These are phyloP conservation scores for Diaporthe vaccinii DNA, from an alignment of 2,329 filamentous ascomycete species.

Conservation along the genomic window DNA sequence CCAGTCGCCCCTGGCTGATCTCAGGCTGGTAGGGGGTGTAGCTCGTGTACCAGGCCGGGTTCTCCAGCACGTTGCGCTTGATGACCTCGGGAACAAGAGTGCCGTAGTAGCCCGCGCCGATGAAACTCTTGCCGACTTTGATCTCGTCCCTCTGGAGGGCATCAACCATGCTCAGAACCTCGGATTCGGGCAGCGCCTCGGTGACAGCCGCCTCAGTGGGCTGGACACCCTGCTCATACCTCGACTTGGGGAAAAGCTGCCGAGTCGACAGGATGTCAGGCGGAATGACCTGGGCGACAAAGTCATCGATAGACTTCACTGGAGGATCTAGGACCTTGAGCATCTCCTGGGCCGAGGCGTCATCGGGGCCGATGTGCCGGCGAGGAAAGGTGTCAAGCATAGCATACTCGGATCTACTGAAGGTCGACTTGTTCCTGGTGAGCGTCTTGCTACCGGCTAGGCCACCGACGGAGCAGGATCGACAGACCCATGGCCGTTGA, in stretches of 20 bases:
- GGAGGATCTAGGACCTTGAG: slow-evolving; percentile 83
- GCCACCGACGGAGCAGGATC: slow-evolving; percentile 34
- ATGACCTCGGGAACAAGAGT: slow-evolving; percentile 92
- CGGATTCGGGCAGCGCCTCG: slow-evolving; percentile 70
- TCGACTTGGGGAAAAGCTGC: slow-evolving; percentile 68
- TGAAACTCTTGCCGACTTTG: slow-evolving; percentile 73
- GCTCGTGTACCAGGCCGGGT: slow-evolving; percentile 96
- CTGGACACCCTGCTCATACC: slow-evolving; percentile 53
- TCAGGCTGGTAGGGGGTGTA: slow-evolving; percentile 98
- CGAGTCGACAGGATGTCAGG: slow-evolving; percentile 79
- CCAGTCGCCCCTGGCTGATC: slow-evolving; percentile 93
- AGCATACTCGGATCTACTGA: slow-evolving; percentile 43
- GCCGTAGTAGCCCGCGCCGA: slow-evolving; percentile 89
- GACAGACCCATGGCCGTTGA: slow-evolving; percentile 41
- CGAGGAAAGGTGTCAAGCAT: slow-evolving; percentile 77
- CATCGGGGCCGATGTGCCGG: slow-evolving; percentile 88
- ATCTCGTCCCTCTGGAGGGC: slow-evolving; percentile 52
- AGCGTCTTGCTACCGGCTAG: slow-evolving; percentile 35
- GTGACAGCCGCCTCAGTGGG: slow-evolving; percentile 51
- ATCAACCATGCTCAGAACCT: slow-evolving; percentile 62
- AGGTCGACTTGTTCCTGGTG: slow-evolving; percentile 43
- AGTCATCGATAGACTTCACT: slow-evolving; percentile 80
- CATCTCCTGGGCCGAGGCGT: slow-evolving; percentile 80
- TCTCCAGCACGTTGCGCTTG: slow-evolving; percentile 92
- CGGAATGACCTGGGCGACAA: slow-evolving; percentile 87